phyloP scores from a whole-genome alignment of 345 rosid genomes.

The Pseudoturritis turrita region DNA sequence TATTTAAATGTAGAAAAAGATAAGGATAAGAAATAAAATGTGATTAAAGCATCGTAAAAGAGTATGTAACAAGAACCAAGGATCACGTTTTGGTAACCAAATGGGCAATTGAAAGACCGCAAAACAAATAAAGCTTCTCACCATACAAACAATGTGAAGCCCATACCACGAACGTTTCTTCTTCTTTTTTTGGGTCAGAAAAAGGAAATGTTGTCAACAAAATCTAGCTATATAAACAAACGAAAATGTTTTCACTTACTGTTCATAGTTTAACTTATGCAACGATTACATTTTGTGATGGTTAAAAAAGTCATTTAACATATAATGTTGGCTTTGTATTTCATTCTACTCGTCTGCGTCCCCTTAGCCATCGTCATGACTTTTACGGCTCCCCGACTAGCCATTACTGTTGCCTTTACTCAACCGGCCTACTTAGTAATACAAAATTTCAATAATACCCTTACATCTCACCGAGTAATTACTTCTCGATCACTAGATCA shows the following conservation, averaged over 20 bases:
- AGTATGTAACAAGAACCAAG: conserved; percentile 10
- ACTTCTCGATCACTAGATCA: conserved; percentile 29
- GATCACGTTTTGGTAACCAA: conserved; percentile 14
- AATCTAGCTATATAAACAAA: not conserved
- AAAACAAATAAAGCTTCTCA: not conserved
- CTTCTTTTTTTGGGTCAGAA: not conserved
- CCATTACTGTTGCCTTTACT: conserved; percentile 18
- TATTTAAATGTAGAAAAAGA: not conserved
- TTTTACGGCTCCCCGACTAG: conserved; percentile 27
- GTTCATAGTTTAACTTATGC: not conserved
- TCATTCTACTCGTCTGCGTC: conserved; percentile 53
- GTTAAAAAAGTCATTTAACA: not conserved
- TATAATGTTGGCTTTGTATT: conserved; percentile 25
- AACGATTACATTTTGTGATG: not conserved
- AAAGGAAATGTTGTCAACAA: not conserved
- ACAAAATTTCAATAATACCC: not conserved
- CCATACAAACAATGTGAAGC: conserved; percentile 25
- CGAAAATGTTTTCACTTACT: not conserved
- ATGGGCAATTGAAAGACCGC: not conserved
- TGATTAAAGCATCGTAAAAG: conserved; percentile 20
- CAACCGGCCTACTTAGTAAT: not conserved
- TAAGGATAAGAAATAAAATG: not conserved
- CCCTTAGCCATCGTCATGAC: conserved; percentile 57
- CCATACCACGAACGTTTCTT: not conserved
- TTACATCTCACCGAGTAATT: not conserved